Conservation (phyloP, 148 eudicot genomes). For the Chenopodium suecicum region DNA sequence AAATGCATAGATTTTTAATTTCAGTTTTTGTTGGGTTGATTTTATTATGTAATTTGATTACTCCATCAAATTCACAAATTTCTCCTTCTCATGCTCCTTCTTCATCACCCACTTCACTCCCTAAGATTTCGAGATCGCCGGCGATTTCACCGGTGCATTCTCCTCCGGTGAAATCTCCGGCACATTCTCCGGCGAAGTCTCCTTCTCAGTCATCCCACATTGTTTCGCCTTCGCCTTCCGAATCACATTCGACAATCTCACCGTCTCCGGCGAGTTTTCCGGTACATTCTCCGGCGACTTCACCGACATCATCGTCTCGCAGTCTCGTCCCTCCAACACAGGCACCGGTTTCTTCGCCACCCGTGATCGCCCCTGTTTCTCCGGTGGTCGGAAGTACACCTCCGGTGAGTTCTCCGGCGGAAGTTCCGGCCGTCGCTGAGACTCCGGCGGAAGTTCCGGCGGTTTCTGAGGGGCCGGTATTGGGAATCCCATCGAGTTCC, state of each 20-base stretch:
- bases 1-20: neutral
- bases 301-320: neutral
- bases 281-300: neutral
- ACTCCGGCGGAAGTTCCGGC: slow-evolving; percentile 4
- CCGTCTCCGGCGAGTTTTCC: neutral
- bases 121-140: neutral
- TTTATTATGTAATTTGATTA: neutral
- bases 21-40: neutral
- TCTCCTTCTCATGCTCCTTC: slow-evolving; percentile 16
- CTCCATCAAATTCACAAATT: neutral
- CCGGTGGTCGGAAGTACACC: neutral
- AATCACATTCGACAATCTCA: neutral
- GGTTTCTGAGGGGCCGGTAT: neutral
- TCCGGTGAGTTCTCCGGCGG: slow-evolving; percentile 9
- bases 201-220: neutral
- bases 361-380: neutral
- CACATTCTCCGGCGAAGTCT: neutral
- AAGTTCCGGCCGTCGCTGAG: neutral
- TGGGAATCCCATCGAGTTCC: slow-evolving; percentile 18
- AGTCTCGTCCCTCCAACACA: neutral
- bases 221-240: neutral
- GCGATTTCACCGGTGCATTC: neutral
- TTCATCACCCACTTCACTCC: neutral
- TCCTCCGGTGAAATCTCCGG: slow-evolving; percentile 7
- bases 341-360: neutral